phyloP scores from a whole-genome alignment of 2,329 filamentous ascomycete genomes.

The Hymenotorrendiella dingleyae region DNA sequence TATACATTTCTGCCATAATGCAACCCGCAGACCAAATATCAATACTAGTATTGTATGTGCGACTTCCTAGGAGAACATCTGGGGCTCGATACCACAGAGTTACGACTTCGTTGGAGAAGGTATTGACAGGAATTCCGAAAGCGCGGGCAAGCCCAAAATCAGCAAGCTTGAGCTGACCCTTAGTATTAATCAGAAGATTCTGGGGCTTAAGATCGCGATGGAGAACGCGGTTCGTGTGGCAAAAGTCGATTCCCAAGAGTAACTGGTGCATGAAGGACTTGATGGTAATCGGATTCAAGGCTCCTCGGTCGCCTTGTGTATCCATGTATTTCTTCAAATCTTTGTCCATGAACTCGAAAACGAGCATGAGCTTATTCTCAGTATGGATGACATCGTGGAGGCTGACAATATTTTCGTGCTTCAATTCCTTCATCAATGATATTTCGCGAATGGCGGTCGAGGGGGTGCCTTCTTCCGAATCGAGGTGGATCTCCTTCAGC shows the following conservation, averaged over 20 bases:
- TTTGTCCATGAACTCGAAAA: slow-evolving; percentile 98
- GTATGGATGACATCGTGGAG: slow-evolving; percentile 99
- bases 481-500: slow-evolving; percentile 96
- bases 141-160: slow-evolving; percentile 92
- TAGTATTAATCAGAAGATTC: slow-evolving; percentile 90
- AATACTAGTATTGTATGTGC: slow-evolving; percentile 99
- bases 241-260: slow-evolving; percentile 92
- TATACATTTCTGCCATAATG: slow-evolving; percentile 99
- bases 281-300: slow-evolving; percentile 83
- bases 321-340: slow-evolving; percentile 99
- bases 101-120: slow-evolving; percentile 96
- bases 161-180: slow-evolving; percentile 84
- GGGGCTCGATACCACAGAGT: slow-evolving; percentile 97
- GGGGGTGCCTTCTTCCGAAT: slow-evolving; percentile 95
- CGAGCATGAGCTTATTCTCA: slow-evolving; percentile 99
- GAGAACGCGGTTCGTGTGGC: slow-evolving; percentile 92
- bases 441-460: slow-evolving; percentile 98
- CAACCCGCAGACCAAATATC: slow-evolving; percentile 99
- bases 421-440: slow-evolving; percentile 98
- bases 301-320: slow-evolving; percentile 79
- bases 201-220: slow-evolving; percentile 95
- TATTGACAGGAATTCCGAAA: slow-evolving; percentile 96
- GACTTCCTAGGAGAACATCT: slow-evolving; percentile 85
- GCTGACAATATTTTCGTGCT: slow-evolving; percentile 96
- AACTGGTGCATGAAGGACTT: slow-evolving; percentile 99